Evolutionary conservation across 139 green algal genomes (phyloP).

Genomic region (Chlamydomonas sp.): DNA sequence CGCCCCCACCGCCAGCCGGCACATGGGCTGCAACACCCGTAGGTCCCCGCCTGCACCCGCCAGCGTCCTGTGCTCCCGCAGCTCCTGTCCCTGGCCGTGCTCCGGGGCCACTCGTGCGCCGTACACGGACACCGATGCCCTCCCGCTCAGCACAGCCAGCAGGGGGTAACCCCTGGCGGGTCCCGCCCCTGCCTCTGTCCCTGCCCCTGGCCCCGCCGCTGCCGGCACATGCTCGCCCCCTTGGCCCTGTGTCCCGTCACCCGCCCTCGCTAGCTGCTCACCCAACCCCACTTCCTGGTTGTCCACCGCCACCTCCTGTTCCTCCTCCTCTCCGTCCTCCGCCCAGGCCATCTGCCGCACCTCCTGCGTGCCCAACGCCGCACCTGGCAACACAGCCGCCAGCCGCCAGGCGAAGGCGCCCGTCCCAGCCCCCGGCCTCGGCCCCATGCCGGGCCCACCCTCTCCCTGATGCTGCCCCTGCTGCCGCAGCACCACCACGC

Average conservation of each 20-base stretch:
- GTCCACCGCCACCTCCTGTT: not conserved
- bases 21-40: not conserved
- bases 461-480: not conserved
- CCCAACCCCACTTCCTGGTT: too few species aligned
- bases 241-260: not conserved
- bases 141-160: slow-evolving; percentile 15
- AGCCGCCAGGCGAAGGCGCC: not conserved
- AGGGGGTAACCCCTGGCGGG: not conserved
- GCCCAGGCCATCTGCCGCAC: slow-evolving; percentile 1
- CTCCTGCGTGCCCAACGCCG: not conserved
- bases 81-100: too few species aligned
- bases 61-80: not conserved
- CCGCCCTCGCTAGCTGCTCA: too few species aligned
- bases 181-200: too few species aligned
- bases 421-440: not conserved
- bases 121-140: slow-evolving; percentile 5
- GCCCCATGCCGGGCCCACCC: not conserved
- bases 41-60: too few species aligned
- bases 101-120: not conserved
- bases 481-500: not conserved
- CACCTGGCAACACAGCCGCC: not conserved
- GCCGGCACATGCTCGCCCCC: not conserved
- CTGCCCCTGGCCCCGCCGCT: not conserved
- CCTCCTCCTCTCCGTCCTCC: not conserved
- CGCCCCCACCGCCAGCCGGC: not conserved